Evolutionary conservation across 768 basidiomycete species (phyloP), one percentile per base, ranked within the genome.

Genomic region (Leccinum imitatum): DNA sequence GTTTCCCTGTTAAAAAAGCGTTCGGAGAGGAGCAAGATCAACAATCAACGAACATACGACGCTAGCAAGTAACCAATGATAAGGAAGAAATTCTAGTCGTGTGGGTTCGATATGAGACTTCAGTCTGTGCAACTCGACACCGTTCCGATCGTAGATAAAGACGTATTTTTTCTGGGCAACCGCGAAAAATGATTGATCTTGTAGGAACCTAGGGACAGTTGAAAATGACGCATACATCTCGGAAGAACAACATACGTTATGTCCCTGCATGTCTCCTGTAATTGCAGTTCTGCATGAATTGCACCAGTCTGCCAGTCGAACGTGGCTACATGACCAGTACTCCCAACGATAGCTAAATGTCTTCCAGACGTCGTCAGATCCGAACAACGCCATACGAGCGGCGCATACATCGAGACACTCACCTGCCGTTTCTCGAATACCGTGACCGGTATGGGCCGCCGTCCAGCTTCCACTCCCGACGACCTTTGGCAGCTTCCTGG

Each of bases 121-220:
- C 14, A 95, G 78, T 63, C 86, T 81, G 68, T 98, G 97, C 4
- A 99, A 74, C 71, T 98, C 97, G 14, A 97, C 89, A 21, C 97
- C 96, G 65, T 93, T 85, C 33, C 87, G 84, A 75, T 98, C 97
- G 64, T 99, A 98, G 50, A 99, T 93, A 75, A 91, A 99, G 17
- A 90, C 91, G 70, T 96, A 92, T 80, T 94, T 91, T 75, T 93
- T 91, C 75, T 99, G 96, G 0, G 96, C 96, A 9, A 97, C 95
- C 2, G 96, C 96, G 68, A 90, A 94, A 74, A 89, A 91, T 0
- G 91, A 89, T 54, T 97, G 92, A 63, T 96, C 92, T 69, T 98
- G 95, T 7, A 99, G 76, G 69, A 94, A 98, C 17, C 91, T 95
- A 56, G 33, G 41, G 15, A 25, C 23, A 14, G 54, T 8, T 58